These are phyloP conservation scores for Urtica urens DNA, from an alignment of 306 rosid genomes.

Conservation along the genomic window DNA sequence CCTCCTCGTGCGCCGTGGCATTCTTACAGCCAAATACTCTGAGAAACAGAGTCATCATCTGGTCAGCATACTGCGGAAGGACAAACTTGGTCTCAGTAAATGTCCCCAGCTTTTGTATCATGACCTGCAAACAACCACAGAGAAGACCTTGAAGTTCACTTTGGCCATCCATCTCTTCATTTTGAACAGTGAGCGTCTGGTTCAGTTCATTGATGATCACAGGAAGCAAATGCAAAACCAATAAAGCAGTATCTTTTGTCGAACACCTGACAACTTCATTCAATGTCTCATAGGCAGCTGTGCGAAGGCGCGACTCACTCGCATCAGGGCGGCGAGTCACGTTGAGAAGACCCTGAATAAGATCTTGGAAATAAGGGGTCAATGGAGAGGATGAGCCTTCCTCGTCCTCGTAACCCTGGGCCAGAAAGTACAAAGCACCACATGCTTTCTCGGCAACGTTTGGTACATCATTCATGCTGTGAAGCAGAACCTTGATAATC, in stretches of 20 bases:
- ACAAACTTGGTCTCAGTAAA: conserved; percentile 57
- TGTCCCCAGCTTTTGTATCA: conserved; percentile 82
- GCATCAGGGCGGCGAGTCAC: conserved; percentile 84
- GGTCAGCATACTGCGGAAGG: conserved; percentile 74
- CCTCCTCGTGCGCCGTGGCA: conserved; percentile 98
- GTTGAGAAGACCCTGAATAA: conserved; percentile 63
- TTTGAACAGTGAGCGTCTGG: conserved; percentile 67
- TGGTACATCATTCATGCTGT: conserved; percentile 89
- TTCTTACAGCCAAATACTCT: conserved; percentile 83
- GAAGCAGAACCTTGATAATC: conserved; percentile 64
- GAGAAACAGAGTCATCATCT: conserved; percentile 72
- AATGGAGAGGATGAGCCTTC: conserved; percentile 56
- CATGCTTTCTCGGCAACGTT: conserved; percentile 98
- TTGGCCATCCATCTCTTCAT: conserved; percentile 60
- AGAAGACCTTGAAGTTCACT: conserved; percentile 90
- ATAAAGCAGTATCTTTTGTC: conserved; percentile 69
- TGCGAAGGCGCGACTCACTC: conserved; percentile 80
- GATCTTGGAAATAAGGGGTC: conserved; percentile 72
- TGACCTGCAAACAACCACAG: conserved; percentile 96
- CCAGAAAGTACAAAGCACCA: conserved; percentile 86
- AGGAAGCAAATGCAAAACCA: conserved; percentile 71
- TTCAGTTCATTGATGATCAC: conserved; percentile 72
- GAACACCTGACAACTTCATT: conserved; percentile 95
- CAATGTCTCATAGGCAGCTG: conserved; percentile 87
- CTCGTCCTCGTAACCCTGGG: conserved; percentile 85